Evolutionary conservation across 2,329 filamentous ascomycete genomes (phyloP), one percentile per base, ranked within the genome.

Genomic region (Exophiala sp.): DNA sequence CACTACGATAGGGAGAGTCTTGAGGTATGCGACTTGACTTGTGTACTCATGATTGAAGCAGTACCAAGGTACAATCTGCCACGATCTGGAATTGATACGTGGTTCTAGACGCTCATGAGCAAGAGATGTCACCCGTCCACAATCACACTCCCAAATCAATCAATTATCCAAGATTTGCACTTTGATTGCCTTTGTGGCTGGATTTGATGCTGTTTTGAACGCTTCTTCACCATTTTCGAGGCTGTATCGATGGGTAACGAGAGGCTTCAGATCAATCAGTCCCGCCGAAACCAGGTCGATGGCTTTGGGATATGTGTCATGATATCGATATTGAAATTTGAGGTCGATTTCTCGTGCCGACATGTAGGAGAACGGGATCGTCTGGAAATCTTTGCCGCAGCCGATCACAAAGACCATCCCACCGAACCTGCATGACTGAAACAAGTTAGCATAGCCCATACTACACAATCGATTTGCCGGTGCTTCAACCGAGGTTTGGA

Each of bases 271-370:
- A 63, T 87, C 78, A 4, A 88, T 65, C 1, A 86, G 74, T 0
- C 79, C 79, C 3, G 82, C 81, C 36, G 74, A 75, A 24, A 88
- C 64, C 45, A 80, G 81, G 4, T 79, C 74, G 29, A 88, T 84
- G 0, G 81, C 85, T 0, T 79, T 77, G 0, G 84, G 84, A 84
- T 85, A 88, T 0, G 84, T 87, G 63, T 88, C 82, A 36, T 79
- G 75, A 65, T 88, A 88, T 8, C 85, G 76, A 66, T 88, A 87
- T 65, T 87, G 87, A 69, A 87, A 87, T 35, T 79, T 80, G 21
- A 88, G 72, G 61, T 87, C 77, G 58, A 88, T 85, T 80, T 91
- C 88, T 35, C 86, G 80, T 24, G 89, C 74, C 36, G 87, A 85
- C 2, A 87, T 87, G 4, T 85, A 84, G 6, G 84, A 87, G 42